Base-by-base conservation (phyloP, 2,329 filamentous ascomycete genomes). In the Ceratocystis destructans region DNA sequence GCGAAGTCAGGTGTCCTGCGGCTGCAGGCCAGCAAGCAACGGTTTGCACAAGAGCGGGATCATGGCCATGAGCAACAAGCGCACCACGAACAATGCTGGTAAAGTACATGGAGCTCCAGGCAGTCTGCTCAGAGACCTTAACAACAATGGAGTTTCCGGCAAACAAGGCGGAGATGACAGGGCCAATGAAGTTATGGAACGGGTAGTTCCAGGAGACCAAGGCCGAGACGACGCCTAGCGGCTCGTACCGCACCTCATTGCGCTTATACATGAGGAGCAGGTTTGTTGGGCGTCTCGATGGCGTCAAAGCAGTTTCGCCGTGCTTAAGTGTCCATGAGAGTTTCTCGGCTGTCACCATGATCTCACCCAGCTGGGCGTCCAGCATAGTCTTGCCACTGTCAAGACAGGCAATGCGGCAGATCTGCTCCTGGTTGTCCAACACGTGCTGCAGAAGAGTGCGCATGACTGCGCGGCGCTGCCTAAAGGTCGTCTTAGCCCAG, bases 121-220 rank as follows among this genome's bases (percentile, higher is more conserved):
- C 93, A 0, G 93, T 97, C 75, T 93, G 89, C 76, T 99, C 94
- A 63, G 90, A 96, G 61, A 88, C 89, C 78, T 99, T 99, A 75
- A 97, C 88, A 53, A 99, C 80, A 70, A 97, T 87, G 64, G 85
- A 90, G 73, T 97, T 96, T 61, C 94, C 94, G 15, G 92, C 82
- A 74, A 97, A 97, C 63, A 97, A 82, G 17, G 89, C 86, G 70
- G 89, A 92, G 73, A 97, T 95, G 70, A 96, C 83, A 15, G 93
- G 94, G 0, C 89, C 90, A 61, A 97, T 84, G 69, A 97, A 80
- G 76, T 99, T 99, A 78, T 99, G 94, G 76, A 97, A 96, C 57
- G 90, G 86, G 74, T 91, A 97, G 78, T 99, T 99, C 94, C 94
- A 99, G 73, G 89, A 94, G 55, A 99, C 90, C 64, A 93, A 87